These are phyloP conservation scores for Termitomyces sp. DNA, from an alignment of 768 basidiomycete genomes.

Conservation along the genomic window DNA sequence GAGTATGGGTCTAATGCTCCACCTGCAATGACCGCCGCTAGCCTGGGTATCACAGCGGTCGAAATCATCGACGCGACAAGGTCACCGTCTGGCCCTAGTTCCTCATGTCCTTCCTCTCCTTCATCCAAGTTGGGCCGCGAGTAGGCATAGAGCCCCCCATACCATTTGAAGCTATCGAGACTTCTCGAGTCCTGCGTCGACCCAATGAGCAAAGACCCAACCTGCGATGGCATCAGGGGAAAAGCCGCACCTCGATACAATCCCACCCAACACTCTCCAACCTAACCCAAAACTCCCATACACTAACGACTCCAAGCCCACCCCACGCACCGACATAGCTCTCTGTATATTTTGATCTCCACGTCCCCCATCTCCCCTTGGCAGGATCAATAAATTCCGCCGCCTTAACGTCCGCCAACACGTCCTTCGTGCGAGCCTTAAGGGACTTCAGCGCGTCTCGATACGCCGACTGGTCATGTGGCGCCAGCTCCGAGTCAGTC, in stretches of 20 bases:
- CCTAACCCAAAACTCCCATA: slow-evolving; percentile 95
- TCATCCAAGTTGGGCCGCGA: slow-evolving; percentile 45
- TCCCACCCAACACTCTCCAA: slow-evolving; percentile 88
- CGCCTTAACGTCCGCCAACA: slow-evolving; percentile 80
- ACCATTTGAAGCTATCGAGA: slow-evolving; percentile 85
- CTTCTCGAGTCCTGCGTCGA: slow-evolving; percentile 23
- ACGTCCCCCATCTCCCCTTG: slow-evolving; percentile 60
- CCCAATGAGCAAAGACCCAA: background rate
- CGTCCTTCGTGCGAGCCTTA: slow-evolving; percentile 41
- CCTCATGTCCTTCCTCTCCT: slow-evolving; percentile 45
- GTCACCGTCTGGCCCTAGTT: slow-evolving; percentile 81
- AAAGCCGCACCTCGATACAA: slow-evolving; percentile 63
- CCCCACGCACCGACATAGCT: slow-evolving; percentile 91
- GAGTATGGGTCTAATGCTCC: slow-evolving; percentile 87
- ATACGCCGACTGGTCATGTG: slow-evolving; percentile 70
- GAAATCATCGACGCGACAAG: slow-evolving; percentile 85
- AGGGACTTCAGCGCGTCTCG: slow-evolving; percentile 55
- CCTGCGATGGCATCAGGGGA: background rate
- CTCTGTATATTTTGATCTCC: slow-evolving; percentile 76
- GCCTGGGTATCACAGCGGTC: slow-evolving; percentile 73
- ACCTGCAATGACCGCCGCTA: slow-evolving; percentile 71
- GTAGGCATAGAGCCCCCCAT: slow-evolving; percentile 72
- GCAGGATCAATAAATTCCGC: slow-evolving; percentile 81
- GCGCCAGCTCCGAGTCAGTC: slow-evolving; percentile 73
- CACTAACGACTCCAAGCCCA: slow-evolving; percentile 78